These are phyloP conservation scores for Colletotrichum filicis DNA, from an alignment of 2,329 filamentous ascomycete species.

Conservation along the genomic window DNA sequence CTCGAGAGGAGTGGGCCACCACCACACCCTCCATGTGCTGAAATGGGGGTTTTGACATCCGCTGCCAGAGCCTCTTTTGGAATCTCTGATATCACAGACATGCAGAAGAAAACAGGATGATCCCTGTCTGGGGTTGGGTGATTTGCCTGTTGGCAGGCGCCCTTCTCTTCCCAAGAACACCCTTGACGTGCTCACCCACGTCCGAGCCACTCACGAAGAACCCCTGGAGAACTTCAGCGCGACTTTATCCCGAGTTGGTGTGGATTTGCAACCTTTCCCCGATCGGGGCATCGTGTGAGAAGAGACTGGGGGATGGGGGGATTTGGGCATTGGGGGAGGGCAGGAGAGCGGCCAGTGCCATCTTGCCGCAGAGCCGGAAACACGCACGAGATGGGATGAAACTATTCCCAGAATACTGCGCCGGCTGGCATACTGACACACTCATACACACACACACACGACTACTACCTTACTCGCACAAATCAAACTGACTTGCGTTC, in stretches of 20 bases:
- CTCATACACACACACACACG: too few relatives aligned
- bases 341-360: slow-evolving; percentile 15
- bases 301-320: not conserved
- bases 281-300: slow-evolving; percentile 11
- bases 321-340: not conserved
- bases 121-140: not conserved
- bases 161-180: not conserved
- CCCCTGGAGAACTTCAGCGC: slow-evolving; percentile 3
- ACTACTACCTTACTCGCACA: not conserved
- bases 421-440: not conserved
- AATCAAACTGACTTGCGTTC: not conserved
- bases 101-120: not conserved
- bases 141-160: not conserved
- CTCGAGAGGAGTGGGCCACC: not conserved
- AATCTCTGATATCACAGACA: slow-evolving; percentile 1
- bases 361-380: slow-evolving; percentile 24
- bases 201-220: slow-evolving; percentile 5
- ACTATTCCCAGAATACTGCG: not conserved
- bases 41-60: not conserved
- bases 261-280: not conserved
- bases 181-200: not conserved
- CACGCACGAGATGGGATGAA: slow-evolving; percentile 32
- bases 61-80: not conserved
- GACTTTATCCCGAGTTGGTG: slow-evolving; percentile 12
- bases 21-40: slow-evolving; percentile 2